Base-by-base conservation (phyloP, 305 asterid genomes). In the Solanum hybrid region DNA sequence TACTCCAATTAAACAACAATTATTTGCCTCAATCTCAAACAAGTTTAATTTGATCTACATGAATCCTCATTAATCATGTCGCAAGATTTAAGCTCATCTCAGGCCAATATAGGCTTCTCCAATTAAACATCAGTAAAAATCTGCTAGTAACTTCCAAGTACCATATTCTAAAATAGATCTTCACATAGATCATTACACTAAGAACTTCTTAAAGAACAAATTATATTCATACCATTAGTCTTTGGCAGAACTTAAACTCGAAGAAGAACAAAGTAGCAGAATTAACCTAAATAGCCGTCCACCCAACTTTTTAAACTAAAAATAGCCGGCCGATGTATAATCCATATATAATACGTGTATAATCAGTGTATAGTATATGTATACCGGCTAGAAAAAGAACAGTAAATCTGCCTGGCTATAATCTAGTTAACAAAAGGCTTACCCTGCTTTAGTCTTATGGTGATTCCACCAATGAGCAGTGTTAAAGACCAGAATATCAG, bases 401-500 rank as follows among this genome's bases (percentile, higher is more conserved):
- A 12, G 34, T 13, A 13, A 12, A 26, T 72, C 33, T 72, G 79
- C 1, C 79, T 72, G 33, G 33, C 79, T 26, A 26, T 26, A 51
- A 31, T 17, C 24, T 29, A 51, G 6, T 14, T 10, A 14, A 9
- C 51, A 26, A 31, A 29, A 79, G 76, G 89, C 93, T 93, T 84
- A 96, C 99, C 99, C 98, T 1, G 99, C 95, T 93, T 94, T 96
- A 8, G 98, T 96, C 91, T 97, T 97, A 77, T 92, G 94, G 94
- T 96, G 99, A 82, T 79, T 95, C 99, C 99, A 97, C 99, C 98
- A 97, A 90, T 97, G 99, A 73, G 98, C 98, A 72, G 98, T 96
- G 89, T 97, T 97, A 93, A 97, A 97, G 12, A 97, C 96, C 32
- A 97, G 92, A 92, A 97, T 92, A 94, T 95, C 98, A 10, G 98